Base-by-base conservation (phyloP, 192 early-diverging fungal species). In the Rhizophagus prolifer region DNA sequence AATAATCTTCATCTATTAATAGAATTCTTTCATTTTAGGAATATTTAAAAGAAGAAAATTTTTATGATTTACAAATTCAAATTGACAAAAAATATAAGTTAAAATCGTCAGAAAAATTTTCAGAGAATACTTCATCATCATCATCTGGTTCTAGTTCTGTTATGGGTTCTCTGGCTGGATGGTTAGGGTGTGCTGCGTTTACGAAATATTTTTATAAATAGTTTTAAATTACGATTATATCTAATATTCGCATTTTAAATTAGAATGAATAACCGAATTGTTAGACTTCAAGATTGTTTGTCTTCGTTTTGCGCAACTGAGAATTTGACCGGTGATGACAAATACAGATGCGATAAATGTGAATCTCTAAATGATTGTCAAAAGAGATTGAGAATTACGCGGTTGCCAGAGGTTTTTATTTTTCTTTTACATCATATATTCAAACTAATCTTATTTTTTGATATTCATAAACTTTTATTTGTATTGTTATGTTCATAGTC, bases 81-180 rank as follows among this genome's bases (percentile, higher is more conserved):
- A 81, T 84, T 59, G 83, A 81, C 63, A 84, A 84, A 64, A 84
- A 81, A 77, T 78, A 23, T 44, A 84, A 80, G 61, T 77, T 80
- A 4, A 81, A 46, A 64, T 36, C 47, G 4, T 76, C 74, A 63
- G 80, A 83, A 59, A 83, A 79, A 36, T 64, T 75, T 25, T 60
- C 44, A 28, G 80, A 79, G 19, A 44, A 44, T 44, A 12, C 41
- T 1, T 9, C 38, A 41, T 25, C 50, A 38, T 44, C 75, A 6
- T 75, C 36, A 38, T 38, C 36, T 38, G 36, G 36, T 7, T 38
- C 79, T 13, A 71, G 75, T 5, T 81, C 80, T 2, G 74, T 83
- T 58, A 72, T 79, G 14, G 83, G 79, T 23, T 81, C 80, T 41
- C 34, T 84, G 4, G 76, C 74, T 2, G 74, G 80, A 10, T 78